These are phyloP conservation scores for Verticillium albo-atrum DNA, from an alignment of 2,329 filamentous ascomycete species.

Conservation along the genomic window DNA sequence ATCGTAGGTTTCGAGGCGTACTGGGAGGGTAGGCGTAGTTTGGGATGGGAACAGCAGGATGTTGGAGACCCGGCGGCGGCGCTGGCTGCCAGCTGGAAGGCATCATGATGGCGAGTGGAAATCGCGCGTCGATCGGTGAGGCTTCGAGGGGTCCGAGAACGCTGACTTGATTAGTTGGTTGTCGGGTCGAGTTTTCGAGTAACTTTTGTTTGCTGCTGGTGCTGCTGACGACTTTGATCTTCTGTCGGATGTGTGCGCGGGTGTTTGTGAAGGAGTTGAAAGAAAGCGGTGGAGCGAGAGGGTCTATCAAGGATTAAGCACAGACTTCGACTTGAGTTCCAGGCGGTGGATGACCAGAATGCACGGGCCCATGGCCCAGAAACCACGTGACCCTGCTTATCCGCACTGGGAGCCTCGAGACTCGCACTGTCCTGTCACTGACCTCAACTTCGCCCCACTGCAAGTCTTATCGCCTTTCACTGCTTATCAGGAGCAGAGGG, in stretches of 20 bases:
- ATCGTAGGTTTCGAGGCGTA: constrained; percentile 16
- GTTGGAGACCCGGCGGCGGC: constrained; percentile 34
- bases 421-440: too few species aligned
- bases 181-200: not conserved
- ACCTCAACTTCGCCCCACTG: too few species aligned
- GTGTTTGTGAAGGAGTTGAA: not conserved
- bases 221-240: not conserved
- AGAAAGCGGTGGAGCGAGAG: not conserved
- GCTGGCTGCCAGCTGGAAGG: constrained; percentile 22
- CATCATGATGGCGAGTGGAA: constrained; percentile 20
- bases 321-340: too few species aligned
- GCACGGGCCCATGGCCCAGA: too few species aligned
- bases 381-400: too few species aligned
- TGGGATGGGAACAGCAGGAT: constrained; percentile 20
- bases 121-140: not conserved
- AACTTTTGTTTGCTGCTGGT: not conserved
- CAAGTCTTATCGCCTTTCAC: too few species aligned
- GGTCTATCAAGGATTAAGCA: constrained; percentile 1
- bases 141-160: not conserved
- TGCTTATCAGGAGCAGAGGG: not conserved
- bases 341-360: too few species aligned
- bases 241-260: not conserved
- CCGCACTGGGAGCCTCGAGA: too few species aligned
- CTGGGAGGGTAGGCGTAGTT: constrained; percentile 34
- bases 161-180: constrained; percentile 8